These are phyloP conservation scores for Mycosphaerelloides madeirae DNA, from an alignment of 2,329 filamentous ascomycete genomes.

Conservation along the genomic window DNA sequence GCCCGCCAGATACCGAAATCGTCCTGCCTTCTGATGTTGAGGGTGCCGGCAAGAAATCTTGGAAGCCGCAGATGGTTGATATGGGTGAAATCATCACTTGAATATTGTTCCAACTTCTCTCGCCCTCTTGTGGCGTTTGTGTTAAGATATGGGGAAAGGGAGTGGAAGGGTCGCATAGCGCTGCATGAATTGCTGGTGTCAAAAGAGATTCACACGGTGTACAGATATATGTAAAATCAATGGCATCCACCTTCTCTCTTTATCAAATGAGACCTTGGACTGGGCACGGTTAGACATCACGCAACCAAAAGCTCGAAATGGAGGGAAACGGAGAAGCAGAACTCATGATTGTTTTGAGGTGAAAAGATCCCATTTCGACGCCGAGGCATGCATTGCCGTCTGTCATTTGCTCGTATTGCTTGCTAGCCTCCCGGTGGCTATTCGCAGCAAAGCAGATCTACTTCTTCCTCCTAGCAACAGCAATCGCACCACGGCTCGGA, in stretches of 20 bases:
- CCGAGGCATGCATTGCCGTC: constrained; percentile 8
- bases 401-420: constrained; percentile 6
- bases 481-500: constrained; percentile 12
- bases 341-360: too few relatives aligned
- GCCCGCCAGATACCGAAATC: constrained; percentile 55
- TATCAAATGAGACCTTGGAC: too few relatives aligned
- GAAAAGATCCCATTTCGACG: background rate
- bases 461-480: constrained; percentile 6
- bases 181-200: too few relatives aligned
- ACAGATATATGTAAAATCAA: too few relatives aligned
- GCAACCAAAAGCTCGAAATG: too few relatives aligned
- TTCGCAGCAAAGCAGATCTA: constrained; percentile 4
- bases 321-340: too few relatives aligned
- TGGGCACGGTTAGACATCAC: too few relatives aligned
- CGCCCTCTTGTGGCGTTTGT: too few relatives aligned
- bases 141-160: too few relatives aligned
- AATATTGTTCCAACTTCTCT: background rate
- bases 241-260: too few relatives aligned
- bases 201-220: too few relatives aligned
- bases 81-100: constrained; percentile 51
- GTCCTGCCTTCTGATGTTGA: constrained; percentile 47
- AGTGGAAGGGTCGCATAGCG: too few relatives aligned
- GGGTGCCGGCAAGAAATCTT: constrained; percentile 32
- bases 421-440: constrained; percentile 2
- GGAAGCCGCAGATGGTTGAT: constrained; percentile 55